Evolutionary conservation across 2,329 filamentous ascomycete species (phyloP), one percentile per base, ranked within the genome.

Genomic region (Botryosphaeria dothidea): DNA sequence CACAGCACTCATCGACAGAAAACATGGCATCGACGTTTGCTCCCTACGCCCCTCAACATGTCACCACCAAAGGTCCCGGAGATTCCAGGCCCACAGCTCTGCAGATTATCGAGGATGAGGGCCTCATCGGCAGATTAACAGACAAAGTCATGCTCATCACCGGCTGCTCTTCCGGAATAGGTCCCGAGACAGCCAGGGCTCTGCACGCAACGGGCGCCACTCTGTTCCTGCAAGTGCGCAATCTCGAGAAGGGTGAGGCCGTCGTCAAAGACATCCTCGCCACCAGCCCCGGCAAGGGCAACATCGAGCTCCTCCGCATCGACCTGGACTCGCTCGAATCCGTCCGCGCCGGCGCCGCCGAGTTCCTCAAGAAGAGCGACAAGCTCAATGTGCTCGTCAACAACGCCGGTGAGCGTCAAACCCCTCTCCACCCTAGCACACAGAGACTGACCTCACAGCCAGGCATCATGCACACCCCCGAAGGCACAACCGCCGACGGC

Each of bases 171-270:
- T 70, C 71, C 36, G 74, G 73, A 19, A 71, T 76, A 46, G 72
- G 72, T 45, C 66, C 69, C 19, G 70, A 72, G 3, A 73, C 70
- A n/a, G 69, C 70, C 4, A 58, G 75, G 15, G 82, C 82, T 2
- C 74, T 85, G 23, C 70, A 75, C 25, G 70, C 76, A n/a, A n/a
- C n/a, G n/a, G n/a, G n/a, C n/a, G n/a, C n/a, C 13, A 80, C 72
- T 25, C 67, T 83, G 51, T 83, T 77, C 69, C 70, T 78, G 6
- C 80, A 80, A 1, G 80, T 75, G 2, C 77, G 83, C 17, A 73
- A 83, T 66, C 66, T 81, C 1, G 66, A 70, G 3, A 82, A 81
- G 68, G 75, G 78, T 17, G 62, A 68, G 43, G 27, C 58, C 7
- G 70, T 65, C 4, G 38, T 68, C 13, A 66, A 64, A 19, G 43